Base-by-base conservation (phyloP, 1,284 basidiomycete species). In the Ganoderma meredithae region DNA sequence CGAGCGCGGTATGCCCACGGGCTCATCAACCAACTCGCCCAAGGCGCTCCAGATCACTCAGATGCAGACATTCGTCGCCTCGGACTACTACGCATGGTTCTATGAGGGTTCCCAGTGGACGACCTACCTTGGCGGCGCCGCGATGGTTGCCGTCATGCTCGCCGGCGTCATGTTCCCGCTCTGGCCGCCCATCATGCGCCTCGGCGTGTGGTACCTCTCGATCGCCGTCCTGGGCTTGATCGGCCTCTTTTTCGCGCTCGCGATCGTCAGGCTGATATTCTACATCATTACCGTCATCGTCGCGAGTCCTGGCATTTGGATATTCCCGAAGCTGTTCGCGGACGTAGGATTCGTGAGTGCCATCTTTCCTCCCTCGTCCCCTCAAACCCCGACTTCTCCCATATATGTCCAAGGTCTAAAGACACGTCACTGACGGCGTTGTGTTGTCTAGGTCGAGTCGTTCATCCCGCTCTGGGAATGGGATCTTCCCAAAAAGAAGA, bases 151-250 rank as follows among this genome's bases (percentile, higher is more conserved):
- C 40, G 85, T 98, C 76, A 96, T 99, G 86, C 90, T 99, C 56
- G 97, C 94, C 1, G 97, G 95, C 1, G 97, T 99, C 78, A 98
- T 99, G 96, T 99, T 99, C 88, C 97, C 97, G 0, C 88, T 99
- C 17, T 99, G 98, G 97, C 97, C 97, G 2, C 89, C 92, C 56
- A 90, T 90, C 74, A 90, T 99, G 86, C 87, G 97, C n/a, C 84
- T 97, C 53, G 97, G 97, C 49, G 97, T 98, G 63, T 99, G 95
- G 93, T 99, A 99, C 80, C 84, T 99, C 72, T 94, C 91, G 72
- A 91, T 99, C 67, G 94, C 83, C 44, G 92, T 96, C 76, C 86
- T 99, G 36, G 95, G 95, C 33, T 85, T 99, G 72, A 90, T 99
- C 69, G 97, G 90, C 40, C 82, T 95, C 70, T 97, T 99, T 83